These are phyloP conservation scores for Leccinum truebloodii DNA, from an alignment of 768 basidiomycete species.

Conservation along the genomic window DNA sequence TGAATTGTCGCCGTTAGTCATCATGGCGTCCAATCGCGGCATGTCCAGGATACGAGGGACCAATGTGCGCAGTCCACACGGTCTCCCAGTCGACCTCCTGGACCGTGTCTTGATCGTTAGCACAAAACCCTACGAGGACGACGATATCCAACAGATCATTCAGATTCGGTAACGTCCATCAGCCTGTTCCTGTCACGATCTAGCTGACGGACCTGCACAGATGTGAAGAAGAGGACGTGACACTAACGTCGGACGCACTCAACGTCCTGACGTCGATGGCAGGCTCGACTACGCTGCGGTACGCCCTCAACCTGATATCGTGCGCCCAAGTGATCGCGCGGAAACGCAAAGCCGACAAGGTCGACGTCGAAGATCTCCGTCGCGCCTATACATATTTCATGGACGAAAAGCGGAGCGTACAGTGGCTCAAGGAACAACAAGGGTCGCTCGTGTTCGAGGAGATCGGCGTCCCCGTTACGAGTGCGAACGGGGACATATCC, in stretches of 20 bases:
- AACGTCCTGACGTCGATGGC: conserved; percentile 90
- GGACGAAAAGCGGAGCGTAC: conserved; percentile 90
- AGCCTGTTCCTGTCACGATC: neutral
- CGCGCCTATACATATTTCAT: conserved; percentile 88
- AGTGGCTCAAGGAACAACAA: conserved; percentile 88
- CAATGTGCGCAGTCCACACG: conserved; percentile 92
- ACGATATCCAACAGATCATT: conserved; percentile 90
- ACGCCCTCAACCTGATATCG: conserved; percentile 93
- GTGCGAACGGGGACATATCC: conserved; percentile 31
- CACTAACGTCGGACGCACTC: conserved; percentile 68
- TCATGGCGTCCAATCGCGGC: conserved; percentile 98
- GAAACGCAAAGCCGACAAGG: conserved; percentile 76
- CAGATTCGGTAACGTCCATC: conserved; percentile 66
- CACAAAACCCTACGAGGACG: conserved; percentile 80
- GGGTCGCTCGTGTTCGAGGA: conserved; percentile 76
- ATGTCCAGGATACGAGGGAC: conserved; percentile 95
- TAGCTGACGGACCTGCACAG: conserved; percentile 37
- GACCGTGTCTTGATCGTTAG: conserved; percentile 96
- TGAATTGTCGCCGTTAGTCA: conserved; percentile 91
- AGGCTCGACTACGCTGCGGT: conserved; percentile 85
- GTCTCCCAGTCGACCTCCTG: conserved; percentile 90
- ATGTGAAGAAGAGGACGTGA: conserved; percentile 95
- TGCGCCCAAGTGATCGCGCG: conserved; percentile 85
- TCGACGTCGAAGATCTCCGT: conserved; percentile 84
- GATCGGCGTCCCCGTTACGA: conserved; percentile 39